Evolutionary conservation across 179 eudicot species (phyloP).

Genomic region (Pouteria campechiana): DNA sequence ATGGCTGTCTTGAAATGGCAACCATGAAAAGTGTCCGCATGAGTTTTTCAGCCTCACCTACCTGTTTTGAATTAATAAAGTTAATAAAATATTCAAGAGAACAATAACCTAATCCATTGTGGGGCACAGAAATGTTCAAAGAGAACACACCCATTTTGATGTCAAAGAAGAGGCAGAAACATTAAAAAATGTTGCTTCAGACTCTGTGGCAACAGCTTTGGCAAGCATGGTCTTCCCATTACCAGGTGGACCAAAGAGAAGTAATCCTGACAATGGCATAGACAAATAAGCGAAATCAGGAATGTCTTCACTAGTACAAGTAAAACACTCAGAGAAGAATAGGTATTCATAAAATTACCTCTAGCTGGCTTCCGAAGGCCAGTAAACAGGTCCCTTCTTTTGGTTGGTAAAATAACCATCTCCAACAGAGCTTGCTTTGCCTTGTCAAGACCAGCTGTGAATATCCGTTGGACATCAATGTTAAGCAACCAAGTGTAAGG

Average conservation of each 20-base stretch:
- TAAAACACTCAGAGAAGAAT: no score
- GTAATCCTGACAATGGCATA: constrained; percentile 88
- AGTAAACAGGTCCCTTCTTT: constrained; percentile 86
- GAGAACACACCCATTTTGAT: constrained; percentile 82
- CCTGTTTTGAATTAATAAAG: constrained; percentile 28
- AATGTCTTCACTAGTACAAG: no score
- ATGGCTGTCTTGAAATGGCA: constrained; percentile 88
- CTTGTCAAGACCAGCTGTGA: constrained; percentile 93
- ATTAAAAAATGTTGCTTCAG: constrained; percentile 85
- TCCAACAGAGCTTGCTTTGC: constrained; percentile 91
- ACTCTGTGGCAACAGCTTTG: constrained; percentile 97
- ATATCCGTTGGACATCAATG: neutral
- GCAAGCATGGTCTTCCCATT: constrained; percentile 99
- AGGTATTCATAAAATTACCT: constrained; percentile 31
- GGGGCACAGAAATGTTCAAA: neutral
- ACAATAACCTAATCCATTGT: constrained; percentile 4
- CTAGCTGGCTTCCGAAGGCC: constrained; percentile 94
- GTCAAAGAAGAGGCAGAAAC: constrained; percentile 95
- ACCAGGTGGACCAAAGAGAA: constrained; percentile 99
- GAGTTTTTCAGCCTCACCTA: constrained; percentile 98
- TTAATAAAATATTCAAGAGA: constrained; percentile 7
- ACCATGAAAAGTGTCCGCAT: constrained; percentile 87
- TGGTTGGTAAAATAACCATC: constrained; percentile 92
- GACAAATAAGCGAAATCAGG: no score
- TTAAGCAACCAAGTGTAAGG: neutral